phyloP scores from a whole-genome alignment of 129 eudicot genomes.

The Artemisia tridentata region DNA sequence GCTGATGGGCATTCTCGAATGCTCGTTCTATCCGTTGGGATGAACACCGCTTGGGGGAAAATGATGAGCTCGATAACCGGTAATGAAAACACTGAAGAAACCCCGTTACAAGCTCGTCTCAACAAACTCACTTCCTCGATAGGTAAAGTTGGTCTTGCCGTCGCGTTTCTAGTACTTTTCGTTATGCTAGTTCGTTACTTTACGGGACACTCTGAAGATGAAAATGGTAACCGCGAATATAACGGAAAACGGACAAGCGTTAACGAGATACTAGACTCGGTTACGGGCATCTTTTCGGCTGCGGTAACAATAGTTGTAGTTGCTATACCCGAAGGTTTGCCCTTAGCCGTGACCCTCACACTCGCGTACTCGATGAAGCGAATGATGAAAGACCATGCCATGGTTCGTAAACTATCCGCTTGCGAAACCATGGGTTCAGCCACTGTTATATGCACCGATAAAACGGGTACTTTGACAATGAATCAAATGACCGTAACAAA shows the following conservation, averaged over 20 bases:
- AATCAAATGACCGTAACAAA: slow-evolving; percentile 82
- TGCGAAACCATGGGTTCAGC: slow-evolving; percentile 98
- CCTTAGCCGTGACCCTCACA: slow-evolving; percentile 79
- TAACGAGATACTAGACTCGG: slow-evolving; percentile 49
- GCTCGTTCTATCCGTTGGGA: slow-evolving; percentile 72
- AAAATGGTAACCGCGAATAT: slow-evolving; percentile 43
- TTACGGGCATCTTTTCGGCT: slow-evolving; percentile 57
- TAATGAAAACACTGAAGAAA: slow-evolving; percentile 48
- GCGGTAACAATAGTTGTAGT: slow-evolving; percentile 92
- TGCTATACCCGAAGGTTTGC: slow-evolving; percentile 88
- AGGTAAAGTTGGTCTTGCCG: slow-evolving; percentile 75
- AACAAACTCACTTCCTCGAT: slow-evolving; percentile 69
- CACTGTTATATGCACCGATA: slow-evolving; percentile 81
- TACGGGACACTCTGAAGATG: slow-evolving; percentile 63
- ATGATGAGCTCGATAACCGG: slow-evolving; percentile 79
- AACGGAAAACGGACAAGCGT: slow-evolving; percentile 34
- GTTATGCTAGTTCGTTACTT: slow-evolving; percentile 71
- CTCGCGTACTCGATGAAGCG: slow-evolving; percentile 91
- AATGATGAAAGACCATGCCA: slow-evolving; percentile 90
- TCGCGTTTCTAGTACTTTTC: slow-evolving; percentile 61
- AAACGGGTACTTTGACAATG: slow-evolving; percentile 80
- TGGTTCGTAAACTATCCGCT: slow-evolving; percentile 85
- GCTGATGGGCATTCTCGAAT: slow-evolving; percentile 72
- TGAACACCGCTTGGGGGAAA: slow-evolving; percentile 76
- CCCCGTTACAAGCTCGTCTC: slow-evolving; percentile 71